These are phyloP conservation scores for Raddia distichophylla DNA, from an alignment of 176 grass and related monocot species.

Conservation along the genomic window DNA sequence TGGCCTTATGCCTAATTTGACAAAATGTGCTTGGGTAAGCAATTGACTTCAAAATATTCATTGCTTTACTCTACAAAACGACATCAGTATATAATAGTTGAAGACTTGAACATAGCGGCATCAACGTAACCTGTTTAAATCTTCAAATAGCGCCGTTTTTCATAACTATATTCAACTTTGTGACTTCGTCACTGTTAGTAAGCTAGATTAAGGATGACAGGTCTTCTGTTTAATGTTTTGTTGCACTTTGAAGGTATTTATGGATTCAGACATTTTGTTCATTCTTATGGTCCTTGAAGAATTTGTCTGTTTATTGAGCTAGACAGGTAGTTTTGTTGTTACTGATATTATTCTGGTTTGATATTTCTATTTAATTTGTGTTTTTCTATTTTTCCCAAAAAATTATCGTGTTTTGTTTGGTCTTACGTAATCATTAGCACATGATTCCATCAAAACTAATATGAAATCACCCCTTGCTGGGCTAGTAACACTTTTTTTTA, in stretches of 20 bases:
- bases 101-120: neutral
- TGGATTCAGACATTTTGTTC: neutral
- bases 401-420: no score
- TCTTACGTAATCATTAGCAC: no score
- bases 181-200: neutral
- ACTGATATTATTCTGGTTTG: no score
- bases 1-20: neutral
- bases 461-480: no score
- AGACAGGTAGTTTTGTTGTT: no score
- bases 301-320: neutral
- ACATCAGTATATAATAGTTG: neutral
- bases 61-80: neutral
- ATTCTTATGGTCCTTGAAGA: neutral
- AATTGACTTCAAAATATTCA: neutral
- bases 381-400: no score
- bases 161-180: neutral
- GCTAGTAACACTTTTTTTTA: no score
- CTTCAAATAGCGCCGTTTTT: neutral
- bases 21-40: neutral
- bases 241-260: neutral
- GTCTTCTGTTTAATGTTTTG: neutral
- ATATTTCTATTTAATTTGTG: no score
- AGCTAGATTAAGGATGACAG: neutral
- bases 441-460: no score
- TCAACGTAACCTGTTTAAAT: neutral